Conservation (phyloP, 176 grass and related monocot species). For the Lolium rigidum region DNA sequence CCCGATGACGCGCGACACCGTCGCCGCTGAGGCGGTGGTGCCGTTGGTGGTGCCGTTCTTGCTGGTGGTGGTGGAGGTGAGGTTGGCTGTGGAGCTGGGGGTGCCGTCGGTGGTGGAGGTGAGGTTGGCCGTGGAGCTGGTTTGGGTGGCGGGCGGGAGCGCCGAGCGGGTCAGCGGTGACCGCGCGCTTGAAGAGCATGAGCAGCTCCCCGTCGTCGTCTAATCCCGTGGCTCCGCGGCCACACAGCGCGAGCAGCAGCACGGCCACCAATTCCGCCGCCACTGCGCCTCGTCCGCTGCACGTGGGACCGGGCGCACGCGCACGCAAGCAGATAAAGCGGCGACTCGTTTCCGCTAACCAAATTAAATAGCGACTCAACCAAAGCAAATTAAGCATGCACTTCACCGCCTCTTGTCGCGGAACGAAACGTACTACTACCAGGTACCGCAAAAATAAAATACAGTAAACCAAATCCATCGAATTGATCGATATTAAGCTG, state of each 20-base stretch:
- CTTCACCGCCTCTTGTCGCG: no score
- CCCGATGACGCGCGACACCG: slow-evolving; percentile 81
- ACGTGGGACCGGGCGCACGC: no score
- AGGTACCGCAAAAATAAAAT: no score
- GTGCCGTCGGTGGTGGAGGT: slow-evolving; percentile 17
- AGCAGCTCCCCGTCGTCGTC: slow-evolving; percentile 71
- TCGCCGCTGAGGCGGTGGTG: slow-evolving; percentile 36
- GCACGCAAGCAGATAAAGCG: slow-evolving; percentile 11
- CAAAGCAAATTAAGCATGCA: no score
- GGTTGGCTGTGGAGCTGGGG: no score
- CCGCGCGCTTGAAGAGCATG: slow-evolving; percentile 74
- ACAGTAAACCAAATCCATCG: no score
- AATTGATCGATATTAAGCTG: no score
- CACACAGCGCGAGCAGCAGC: background rate
- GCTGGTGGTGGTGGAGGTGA: background rate
- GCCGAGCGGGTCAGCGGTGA: slow-evolving; percentile 67
- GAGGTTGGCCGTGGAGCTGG: background rate
- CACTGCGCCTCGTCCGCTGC: background rate
- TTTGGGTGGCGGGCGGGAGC: slow-evolving; percentile 37
- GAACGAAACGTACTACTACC: no score
- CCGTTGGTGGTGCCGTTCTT: slow-evolving; percentile 8
- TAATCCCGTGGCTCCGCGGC: slow-evolving; percentile 34
- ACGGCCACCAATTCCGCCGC: background rate
- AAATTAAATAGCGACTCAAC: no score
- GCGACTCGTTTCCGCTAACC: no score